Percentiles rank a stretch among this genome's conserved stretches.
phyloP scores from a whole-genome alignment of 805 yeast species.

The Kuraishia borneana region DNA sequence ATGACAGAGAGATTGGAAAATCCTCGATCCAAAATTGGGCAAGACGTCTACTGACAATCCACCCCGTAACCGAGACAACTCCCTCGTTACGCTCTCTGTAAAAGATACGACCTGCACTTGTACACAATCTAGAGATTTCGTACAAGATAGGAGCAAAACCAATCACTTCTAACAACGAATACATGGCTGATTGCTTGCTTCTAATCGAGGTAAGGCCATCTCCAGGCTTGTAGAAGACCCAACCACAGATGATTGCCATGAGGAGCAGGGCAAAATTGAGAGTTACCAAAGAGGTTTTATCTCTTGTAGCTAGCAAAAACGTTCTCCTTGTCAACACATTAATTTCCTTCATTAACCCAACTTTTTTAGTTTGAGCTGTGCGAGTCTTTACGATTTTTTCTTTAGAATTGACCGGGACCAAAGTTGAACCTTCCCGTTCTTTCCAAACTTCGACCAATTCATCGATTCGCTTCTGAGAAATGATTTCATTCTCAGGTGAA shows the following conservation, averaged over 20 bases:
- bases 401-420: not conserved
- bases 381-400: not conserved
- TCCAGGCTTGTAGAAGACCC: slow-evolving; percentile 54
- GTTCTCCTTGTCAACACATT: slow-evolving; percentile 23
- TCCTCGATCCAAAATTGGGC: slow-evolving; percentile 56
- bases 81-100: slow-evolving; percentile 56
- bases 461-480: slow-evolving; percentile 15
- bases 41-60: slow-evolving; percentile 44
- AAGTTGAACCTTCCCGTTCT: slow-evolving; percentile 1
- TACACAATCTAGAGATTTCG: slow-evolving; percentile 40
- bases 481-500: slow-evolving; percentile 14
- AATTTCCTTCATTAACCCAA: slow-evolving; percentile 4
- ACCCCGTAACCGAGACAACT: slow-evolving; percentile 49
- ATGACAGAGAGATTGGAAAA: slow-evolving; percentile 41
- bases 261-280: slow-evolving; percentile 21
- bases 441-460: slow-evolving; percentile 19
- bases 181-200: slow-evolving; percentile 34
- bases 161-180: slow-evolving; percentile 35
- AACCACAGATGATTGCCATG: slow-evolving; percentile 45
- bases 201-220: slow-evolving; percentile 50
- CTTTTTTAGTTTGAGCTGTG: slow-evolving; percentile 14
- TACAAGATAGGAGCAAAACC: slow-evolving; percentile 37
- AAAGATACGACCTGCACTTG: slow-evolving; percentile 33
- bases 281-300: slow-evolving; percentile 19
- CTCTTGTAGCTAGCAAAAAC: slow-evolving; percentile 22